Evolutionary conservation across 2,329 filamentous ascomycete species (phyloP).

Genomic region (Tricladium varicosporioides): DNA sequence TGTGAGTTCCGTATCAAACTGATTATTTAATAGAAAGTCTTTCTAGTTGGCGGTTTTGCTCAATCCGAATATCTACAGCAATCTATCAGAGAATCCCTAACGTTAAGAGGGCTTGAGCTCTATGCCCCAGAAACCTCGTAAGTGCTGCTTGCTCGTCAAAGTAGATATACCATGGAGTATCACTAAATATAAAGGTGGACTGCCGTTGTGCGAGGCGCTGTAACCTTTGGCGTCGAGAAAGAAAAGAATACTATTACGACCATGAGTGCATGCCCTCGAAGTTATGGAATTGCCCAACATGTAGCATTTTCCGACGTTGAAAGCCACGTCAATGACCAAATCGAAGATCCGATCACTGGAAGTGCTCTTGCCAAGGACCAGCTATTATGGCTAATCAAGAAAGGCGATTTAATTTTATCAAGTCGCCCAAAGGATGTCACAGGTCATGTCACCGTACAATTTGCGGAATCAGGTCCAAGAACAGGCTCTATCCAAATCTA

Average conservation of each 20-base stretch:
- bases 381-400: constrained; percentile 13
- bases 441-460: not conserved
- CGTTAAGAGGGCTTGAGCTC: constrained; percentile 1
- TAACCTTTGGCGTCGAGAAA: constrained; percentile 31
- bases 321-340: not conserved
- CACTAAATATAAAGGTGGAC: constrained; percentile 10
- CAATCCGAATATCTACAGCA: constrained; percentile 21
- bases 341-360: not conserved
- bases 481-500: constrained; percentile 10
- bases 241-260: constrained; percentile 10
- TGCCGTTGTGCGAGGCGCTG: constrained; percentile 21
- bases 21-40: constrained; percentile 1
- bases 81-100: constrained; percentile 3
- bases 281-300: constrained; percentile 22
- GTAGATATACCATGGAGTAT: not conserved
- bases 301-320: constrained; percentile 1
- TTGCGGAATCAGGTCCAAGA: not conserved
- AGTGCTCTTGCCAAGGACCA: not conserved
- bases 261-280: constrained; percentile 18
- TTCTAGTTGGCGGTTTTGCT: constrained; percentile 21
- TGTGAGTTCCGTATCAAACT: constrained; percentile 18
- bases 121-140: constrained; percentile 6
- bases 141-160: not conserved
- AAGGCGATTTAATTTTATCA: constrained; percentile 16
- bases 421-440: constrained; percentile 1